These are phyloP conservation scores for Sphaerulina vaccinii DNA, from an alignment of 2,329 filamentous ascomycete species.

Conservation along the genomic window DNA sequence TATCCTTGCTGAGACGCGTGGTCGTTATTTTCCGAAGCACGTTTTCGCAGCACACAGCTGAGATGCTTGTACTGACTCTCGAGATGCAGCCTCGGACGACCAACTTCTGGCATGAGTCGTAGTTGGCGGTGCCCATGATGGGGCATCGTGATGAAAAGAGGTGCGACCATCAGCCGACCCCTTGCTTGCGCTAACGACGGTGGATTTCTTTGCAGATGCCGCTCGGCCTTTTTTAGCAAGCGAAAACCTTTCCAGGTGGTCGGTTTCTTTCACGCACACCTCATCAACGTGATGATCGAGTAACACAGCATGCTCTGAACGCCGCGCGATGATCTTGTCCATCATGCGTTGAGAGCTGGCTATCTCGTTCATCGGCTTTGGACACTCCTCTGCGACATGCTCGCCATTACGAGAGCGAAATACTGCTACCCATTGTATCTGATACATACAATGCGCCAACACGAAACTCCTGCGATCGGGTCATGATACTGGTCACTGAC, in stretches of 20 bases:
- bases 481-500: slow-evolving; percentile 5
- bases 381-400: background rate
- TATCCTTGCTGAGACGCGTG: slow-evolving; percentile 15
- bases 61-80: background rate
- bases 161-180: background rate
- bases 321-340: too few species aligned
- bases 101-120: background rate
- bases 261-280: too few species aligned
- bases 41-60: too few species aligned
- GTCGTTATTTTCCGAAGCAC: too few species aligned
- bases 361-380: too few species aligned
- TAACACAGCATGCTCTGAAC: too few species aligned
- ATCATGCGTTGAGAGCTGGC: too few species aligned
- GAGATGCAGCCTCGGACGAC: background rate
- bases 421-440: background rate
- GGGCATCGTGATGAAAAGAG: background rate
- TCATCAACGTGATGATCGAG: too few species aligned
- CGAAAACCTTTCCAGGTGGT: too few species aligned
- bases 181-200: background rate
- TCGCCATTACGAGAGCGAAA: background rate
- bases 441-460: background rate
- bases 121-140: slow-evolving; percentile 1
- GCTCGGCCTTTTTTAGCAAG: too few species aligned
- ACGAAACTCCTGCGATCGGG: background rate
- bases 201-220: too few species aligned